Percentiles rank a stretch among this genome's conserved stretches.
Evolutionary conservation across 2,329 filamentous ascomycete genomes (phyloP).

Genomic region (Ophiobolus disseminans): DNA sequence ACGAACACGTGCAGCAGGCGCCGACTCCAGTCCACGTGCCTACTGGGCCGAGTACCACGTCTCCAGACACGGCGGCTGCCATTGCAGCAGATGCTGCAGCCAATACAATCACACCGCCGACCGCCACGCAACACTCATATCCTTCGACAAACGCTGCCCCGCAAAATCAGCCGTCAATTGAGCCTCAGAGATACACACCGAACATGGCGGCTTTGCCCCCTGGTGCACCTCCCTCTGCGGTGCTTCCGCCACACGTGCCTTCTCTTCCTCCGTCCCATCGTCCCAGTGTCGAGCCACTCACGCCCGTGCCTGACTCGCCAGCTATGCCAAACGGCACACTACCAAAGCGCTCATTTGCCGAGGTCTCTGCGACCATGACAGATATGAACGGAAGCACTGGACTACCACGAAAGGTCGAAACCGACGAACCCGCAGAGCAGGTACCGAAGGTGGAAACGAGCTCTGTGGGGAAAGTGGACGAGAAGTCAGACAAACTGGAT

Average conservation of each 20-base stretch:
- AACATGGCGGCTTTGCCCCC: slow-evolving; percentile 32
- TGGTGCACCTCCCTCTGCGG: slow-evolving; percentile 15
- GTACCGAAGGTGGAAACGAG: neutral
- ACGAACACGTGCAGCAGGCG: slow-evolving; percentile 18
- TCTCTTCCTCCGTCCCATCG: slow-evolving; percentile 28
- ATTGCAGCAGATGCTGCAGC: slow-evolving; percentile 43
- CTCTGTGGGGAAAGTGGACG: neutral
- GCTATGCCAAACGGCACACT: slow-evolving; percentile 36
- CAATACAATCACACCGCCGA: slow-evolving; percentile 16
- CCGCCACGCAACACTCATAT: slow-evolving; percentile 6
- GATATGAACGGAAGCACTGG: slow-evolving; percentile 16
- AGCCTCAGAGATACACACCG: slow-evolving; percentile 37
- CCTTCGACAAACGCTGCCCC: slow-evolving; percentile 5
- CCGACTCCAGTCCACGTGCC: slow-evolving; percentile 13
- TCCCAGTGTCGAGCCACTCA: slow-evolving; percentile 47
- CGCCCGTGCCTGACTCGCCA: slow-evolving; percentile 45
- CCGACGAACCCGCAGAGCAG: slow-evolving; percentile 1
- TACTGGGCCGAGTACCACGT: slow-evolving; percentile 20
- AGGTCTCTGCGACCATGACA: slow-evolving; percentile 19
- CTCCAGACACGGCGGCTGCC: slow-evolving; percentile 40
- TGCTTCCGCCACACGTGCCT: slow-evolving; percentile 13
- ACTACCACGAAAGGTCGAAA: slow-evolving; percentile 11
- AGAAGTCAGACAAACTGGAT: neutral
- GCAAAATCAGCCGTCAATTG: slow-evolving; percentile 12
- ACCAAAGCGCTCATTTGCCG: slow-evolving; percentile 23